These are phyloP conservation scores for Hevea brasiliensis DNA, from an alignment of 345 rosid species.

Conservation along the genomic window DNA sequence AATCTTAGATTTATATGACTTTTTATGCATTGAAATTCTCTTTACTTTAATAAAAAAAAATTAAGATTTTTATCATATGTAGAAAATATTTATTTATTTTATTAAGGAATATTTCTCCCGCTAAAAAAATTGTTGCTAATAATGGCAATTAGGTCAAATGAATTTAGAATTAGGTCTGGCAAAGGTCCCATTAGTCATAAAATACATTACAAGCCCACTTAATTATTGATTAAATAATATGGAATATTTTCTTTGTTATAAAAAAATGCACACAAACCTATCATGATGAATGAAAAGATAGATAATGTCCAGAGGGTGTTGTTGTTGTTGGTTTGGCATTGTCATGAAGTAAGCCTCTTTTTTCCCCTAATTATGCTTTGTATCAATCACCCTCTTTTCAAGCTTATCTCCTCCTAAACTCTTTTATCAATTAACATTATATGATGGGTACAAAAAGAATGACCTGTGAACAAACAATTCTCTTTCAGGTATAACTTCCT, in stretches of 20 bases:
- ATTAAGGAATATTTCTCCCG: background rate
- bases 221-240: background rate
- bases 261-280: background rate
- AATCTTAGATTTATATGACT: too few relatives aligned
- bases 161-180: background rate
- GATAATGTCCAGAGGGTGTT: slow-evolving; percentile 13
- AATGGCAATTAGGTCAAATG: too few relatives aligned
- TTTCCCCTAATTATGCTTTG: background rate
- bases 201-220: background rate
- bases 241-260: too few relatives aligned
- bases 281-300: slow-evolving; percentile 1
- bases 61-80: too few relatives aligned
- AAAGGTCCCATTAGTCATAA: slow-evolving; percentile 9
- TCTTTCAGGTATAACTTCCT: background rate
- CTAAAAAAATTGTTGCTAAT: too few relatives aligned
- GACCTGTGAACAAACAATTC: slow-evolving; percentile 26
- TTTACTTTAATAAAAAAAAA: too few relatives aligned
- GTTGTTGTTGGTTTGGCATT: slow-evolving; percentile 42
- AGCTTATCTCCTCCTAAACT: slow-evolving; percentile 17
- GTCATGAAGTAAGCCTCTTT: slow-evolving; percentile 35
- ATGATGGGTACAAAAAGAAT: slow-evolving; percentile 8
- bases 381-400: slow-evolving; percentile 19
- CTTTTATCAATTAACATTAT: slow-evolving; percentile 13
- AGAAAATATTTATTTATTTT: too few relatives aligned
- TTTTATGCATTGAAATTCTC: too few relatives aligned